Evolutionary conservation across 495 filamentous ascomycete species (phyloP), one percentile per base, ranked within the genome.

Genomic region (Penicillium taxi): DNA sequence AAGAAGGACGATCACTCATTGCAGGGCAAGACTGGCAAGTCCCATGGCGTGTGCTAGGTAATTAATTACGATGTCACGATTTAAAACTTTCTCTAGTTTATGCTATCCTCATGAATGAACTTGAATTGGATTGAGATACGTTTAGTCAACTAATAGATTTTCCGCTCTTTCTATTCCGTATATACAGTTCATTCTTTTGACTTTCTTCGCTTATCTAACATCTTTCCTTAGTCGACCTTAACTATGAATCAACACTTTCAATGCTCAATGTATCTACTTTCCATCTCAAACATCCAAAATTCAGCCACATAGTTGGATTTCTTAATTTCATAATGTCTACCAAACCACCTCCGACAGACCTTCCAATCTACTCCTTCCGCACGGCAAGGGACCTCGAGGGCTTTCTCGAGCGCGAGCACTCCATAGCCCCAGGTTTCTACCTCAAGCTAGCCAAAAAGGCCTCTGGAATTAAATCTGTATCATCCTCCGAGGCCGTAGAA

Each of bases 21-120:
- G 59, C 85, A 94, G 70, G 86, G 85, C 3, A 86, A 87, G 75
- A 74, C 73, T 37, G 86, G 86, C 29, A 94, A 94, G 76, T 86
- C 86, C 9, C 86, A 93, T 56, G 79, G 75, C 22, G 68, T 89
- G 37, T 94, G 86, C 64, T 91, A 80, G 24, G 16, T 36, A 18
- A 6, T 13, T 14, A 16, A 17, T 13, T 17, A 13, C 11, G 3
- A 11, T 23, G 32, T n/a, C n/a, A n/a, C n/a, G n/a, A n/a, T n/a
- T n/a, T n/a, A n/a, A n/a, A n/a, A n/a, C n/a, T n/a, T 5, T 9
- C 23, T 14, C 16, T 29, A 6, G 5, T 17, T 41, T 25, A 27
- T 6, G 6, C 11, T 6, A 6, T 24, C 22, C 6, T 24, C 11
- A 24, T 11, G 22, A 24, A 24, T 24, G 22, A 11, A 11, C 22